Percentiles rank a stretch among this genome's conserved stretches.
Conservation (phyloP, 345 rosid genomes). For the Eucalyptus lansdowneana region DNA sequence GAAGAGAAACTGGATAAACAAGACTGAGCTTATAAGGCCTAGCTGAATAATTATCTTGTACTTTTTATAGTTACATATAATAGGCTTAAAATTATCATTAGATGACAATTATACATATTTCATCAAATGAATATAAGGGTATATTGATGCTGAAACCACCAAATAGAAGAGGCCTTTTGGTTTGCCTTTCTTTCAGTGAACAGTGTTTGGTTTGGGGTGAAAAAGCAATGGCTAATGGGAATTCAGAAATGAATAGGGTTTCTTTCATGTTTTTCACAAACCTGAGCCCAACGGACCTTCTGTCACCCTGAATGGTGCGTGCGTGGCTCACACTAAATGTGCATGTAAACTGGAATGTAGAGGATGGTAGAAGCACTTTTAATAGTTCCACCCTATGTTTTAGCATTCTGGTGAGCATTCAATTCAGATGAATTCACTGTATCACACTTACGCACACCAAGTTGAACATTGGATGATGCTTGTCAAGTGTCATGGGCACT, state of each 20-base stretch:
- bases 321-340: neutral
- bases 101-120: neutral
- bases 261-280: neutral
- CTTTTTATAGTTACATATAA: neutral
- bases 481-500: neutral
- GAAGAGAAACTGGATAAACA: neutral
- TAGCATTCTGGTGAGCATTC: neutral
- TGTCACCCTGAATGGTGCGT: neutral
- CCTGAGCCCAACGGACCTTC: neutral
- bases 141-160: neutral
- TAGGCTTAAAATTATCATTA: neutral
- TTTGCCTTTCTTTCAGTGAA: neutral
- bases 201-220: neutral
- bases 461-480: neutral
- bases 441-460: neutral
- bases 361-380: neutral
- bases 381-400: neutral
- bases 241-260: neutral
- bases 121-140: neutral
- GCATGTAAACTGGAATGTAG: neutral
- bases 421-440: neutral
- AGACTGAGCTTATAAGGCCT: neutral
- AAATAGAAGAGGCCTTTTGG: neutral
- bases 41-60: neutral
- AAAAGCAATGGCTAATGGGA: neutral